Evolutionary conservation across 306 rosid genomes (phyloP), one percentile per base, ranked within the genome.

Genomic region (Cucumis hystrix): DNA sequence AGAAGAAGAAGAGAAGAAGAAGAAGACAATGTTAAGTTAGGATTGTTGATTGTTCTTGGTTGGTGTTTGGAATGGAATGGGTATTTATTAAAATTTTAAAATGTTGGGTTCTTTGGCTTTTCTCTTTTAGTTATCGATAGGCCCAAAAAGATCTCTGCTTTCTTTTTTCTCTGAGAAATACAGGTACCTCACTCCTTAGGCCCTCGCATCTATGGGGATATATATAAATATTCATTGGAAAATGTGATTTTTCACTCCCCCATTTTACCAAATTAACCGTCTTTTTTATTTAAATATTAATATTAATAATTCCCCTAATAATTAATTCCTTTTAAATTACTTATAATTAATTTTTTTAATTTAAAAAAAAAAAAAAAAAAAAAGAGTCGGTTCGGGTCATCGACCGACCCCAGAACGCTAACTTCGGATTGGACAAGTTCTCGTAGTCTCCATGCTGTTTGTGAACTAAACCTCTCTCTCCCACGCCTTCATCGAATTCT

Each of bases 311-410:
- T n/a, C n/a, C n/a, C n/a, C n/a, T 23, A 23, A 23, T 23, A 23
- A 23, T 23, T n/a, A n/a, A n/a, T n/a, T 23, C 25, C 25, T 23
- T 23, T 23, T 23, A 0, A 23, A 23, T 23, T 23, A 23, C 25
- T 23, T 23, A 23, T 23, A 23, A 23, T 23, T 23, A 23, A 23
- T n/a, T n/a, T n/a, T n/a, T n/a, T n/a, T n/a, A n/a, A n/a, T n/a
- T n/a, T 23, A 23, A 23, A 1, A 1, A 23, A 33, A 33, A 33
- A 33, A 9, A 10, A 68, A 3, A 6, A 17, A 17, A 37, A 8
- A 21, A 35, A 37, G n/a, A 11, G 2, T 65, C 67, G 25, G 83
- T 86, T 89, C 86, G 86, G 33, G 83, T 86, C 92, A 87, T 86
- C 90, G 74, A 37, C 54, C 80, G 11, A 66, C 79, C 62, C 71